These are phyloP conservation scores for Psilocybe sp. DNA, from an alignment of 768 basidiomycete genomes.

Conservation along the genomic window DNA sequence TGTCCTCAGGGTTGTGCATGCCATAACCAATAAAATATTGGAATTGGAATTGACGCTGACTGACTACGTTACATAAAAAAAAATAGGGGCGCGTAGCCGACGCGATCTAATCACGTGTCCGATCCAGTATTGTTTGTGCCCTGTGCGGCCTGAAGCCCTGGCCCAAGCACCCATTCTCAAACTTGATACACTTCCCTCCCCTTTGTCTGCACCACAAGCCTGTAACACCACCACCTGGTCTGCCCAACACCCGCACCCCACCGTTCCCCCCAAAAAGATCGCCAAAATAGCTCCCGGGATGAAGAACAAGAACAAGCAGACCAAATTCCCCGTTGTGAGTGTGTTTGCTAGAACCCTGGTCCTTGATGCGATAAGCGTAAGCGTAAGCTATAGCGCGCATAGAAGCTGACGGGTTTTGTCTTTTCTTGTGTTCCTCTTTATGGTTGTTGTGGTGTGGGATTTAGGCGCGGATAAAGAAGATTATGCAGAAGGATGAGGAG, in stretches of 20 bases:
- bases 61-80: too few relatives aligned
- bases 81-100: too few relatives aligned
- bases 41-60: too few relatives aligned
- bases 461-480: conserved; percentile 97
- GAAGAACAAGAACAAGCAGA: conserved; percentile 91
- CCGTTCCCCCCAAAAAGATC: neutral
- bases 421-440: neutral
- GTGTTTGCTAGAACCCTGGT: conserved; percentile 22
- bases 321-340: conserved; percentile 88
- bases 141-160: too few relatives aligned
- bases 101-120: too few relatives aligned
- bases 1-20: too few relatives aligned
- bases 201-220: too few relatives aligned
- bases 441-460: neutral
- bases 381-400: neutral
- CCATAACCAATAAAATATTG: too few relatives aligned
- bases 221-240: too few relatives aligned
- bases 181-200: too few relatives aligned
- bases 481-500: conserved; percentile 99
- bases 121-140: too few relatives aligned
- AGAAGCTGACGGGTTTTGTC: neutral
- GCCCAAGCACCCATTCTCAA: too few relatives aligned
- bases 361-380: neutral
- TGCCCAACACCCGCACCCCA: neutral
- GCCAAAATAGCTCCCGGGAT: conserved; percentile 30